Evolutionary conservation across 225 moss, liverwort and hornwort genomes (phyloP).

Genomic region (Thuidium tamariscinum): DNA sequence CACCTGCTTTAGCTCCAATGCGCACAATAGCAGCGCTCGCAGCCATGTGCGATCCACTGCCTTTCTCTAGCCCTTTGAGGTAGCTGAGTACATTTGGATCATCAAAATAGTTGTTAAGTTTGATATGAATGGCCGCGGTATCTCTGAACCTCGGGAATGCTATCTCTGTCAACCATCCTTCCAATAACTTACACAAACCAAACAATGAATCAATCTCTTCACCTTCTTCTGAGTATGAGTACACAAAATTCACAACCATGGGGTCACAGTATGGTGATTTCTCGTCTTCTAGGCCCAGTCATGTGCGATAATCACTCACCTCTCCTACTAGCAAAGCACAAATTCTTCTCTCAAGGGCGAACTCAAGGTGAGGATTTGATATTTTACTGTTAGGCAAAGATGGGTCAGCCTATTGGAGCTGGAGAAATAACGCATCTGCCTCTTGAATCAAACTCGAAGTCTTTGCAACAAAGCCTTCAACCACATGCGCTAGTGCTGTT

Average conservation of each 20-base stretch:
- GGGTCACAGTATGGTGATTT: slow-evolving; percentile 63
- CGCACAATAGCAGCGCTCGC: slow-evolving; percentile 86
- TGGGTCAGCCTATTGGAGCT: slow-evolving; percentile 66
- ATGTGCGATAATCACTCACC: slow-evolving; percentile 68
- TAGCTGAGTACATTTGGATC: slow-evolving; percentile 69
- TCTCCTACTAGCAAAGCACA: slow-evolving; percentile 89
- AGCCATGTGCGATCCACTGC: slow-evolving; percentile 70
- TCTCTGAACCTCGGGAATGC: slow-evolving; percentile 81
- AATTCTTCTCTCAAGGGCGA: slow-evolving; percentile 77
- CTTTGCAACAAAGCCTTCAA: slow-evolving; percentile 67
- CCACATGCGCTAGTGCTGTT: slow-evolving; percentile 80
- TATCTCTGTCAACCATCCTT: slow-evolving; percentile 89
- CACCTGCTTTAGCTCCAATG: slow-evolving; percentile 67
- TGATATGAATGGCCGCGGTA: slow-evolving; percentile 50
- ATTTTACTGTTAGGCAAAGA: slow-evolving; percentile 16
- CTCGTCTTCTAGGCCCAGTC: slow-evolving; percentile 76
- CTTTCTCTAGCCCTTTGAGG: slow-evolving; percentile 60
- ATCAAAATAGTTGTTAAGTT: slow-evolving; percentile 79
- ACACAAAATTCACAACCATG: slow-evolving; percentile 72
- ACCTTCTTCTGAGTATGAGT: slow-evolving; percentile 65
- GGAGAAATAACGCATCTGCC: slow-evolving; percentile 83
- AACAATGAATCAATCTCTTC: slow-evolving; percentile 53
- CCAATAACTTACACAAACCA: slow-evolving; percentile 88
- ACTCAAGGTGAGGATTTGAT: slow-evolving; percentile 35
- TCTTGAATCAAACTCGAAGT: slow-evolving; percentile 72